Evolutionary conservation across 208 protist species (phyloP), one percentile per base, ranked within the genome.

Genomic region (Trypanosoma brucei): DNA sequence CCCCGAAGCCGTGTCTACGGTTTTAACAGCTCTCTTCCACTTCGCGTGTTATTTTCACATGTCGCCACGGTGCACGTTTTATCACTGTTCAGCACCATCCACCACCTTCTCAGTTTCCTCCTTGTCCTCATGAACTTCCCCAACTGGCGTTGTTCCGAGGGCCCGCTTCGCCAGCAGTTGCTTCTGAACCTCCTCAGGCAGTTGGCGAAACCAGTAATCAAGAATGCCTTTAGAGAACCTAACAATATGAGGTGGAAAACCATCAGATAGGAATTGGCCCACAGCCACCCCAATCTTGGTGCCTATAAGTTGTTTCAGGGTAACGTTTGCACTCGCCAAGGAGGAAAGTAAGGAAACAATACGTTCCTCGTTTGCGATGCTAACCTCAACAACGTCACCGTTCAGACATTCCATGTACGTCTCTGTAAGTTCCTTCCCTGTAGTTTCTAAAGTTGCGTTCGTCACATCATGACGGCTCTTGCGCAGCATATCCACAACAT

Each of bases 161-260:
- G 22, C 22, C 22, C 22, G 22, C 22, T 79, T 56, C 31, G 60
- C 55, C 2, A 60, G 52, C 35, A 94, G 61, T 35, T 70, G 60
- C 36, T 70, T 13, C 82, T 78, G 74, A 34, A 72, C 73, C 8
- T 39, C 59, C 13, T 59, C 35, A 2, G 84, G 84, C 9, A 94
- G 65, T 13, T 75, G 68, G 55, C 61, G 59, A 55, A 91, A 91
- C 88, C 88, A 94, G 68, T 81, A 91, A n/a, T 55, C 60, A 1
- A 88, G 54, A 67, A 91, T 88, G 3, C 79, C 84, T 44, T 76
- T 42, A 0, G 88, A 76, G 9, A 94, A 78, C 39, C 65, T 57
- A 31, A 65, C 67, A 5, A 88, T 72, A 0, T 70, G 60, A 2
- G 55, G 8, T 3, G 84, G 78, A 50, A 84, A 88, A 37, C 39